Percentiles rank a stretch among this genome's conserved stretches.
These are phyloP conservation scores for Orychophragmus violaceus DNA, from an alignment of 345 rosid genomes.

Conservation along the genomic window DNA sequence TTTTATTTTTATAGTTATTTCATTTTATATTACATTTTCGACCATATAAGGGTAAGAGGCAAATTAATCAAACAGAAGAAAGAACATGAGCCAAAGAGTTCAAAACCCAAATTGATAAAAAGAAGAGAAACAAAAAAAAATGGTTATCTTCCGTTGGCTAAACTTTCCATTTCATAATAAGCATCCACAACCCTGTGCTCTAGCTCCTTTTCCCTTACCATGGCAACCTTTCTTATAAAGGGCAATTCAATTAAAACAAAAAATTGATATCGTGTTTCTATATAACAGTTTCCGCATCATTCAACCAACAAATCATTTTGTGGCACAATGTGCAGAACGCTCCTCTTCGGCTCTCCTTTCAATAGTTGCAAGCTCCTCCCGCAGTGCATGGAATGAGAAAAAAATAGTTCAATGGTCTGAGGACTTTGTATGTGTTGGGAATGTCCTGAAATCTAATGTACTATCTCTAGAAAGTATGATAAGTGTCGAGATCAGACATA, in stretches of 20 bases:
- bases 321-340: constrained; percentile 80
- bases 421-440: constrained; percentile 1
- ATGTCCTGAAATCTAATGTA: no score
- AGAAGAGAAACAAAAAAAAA: no score
- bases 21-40: no score
- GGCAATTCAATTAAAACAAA: constrained; percentile 13
- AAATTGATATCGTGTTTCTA: neutral
- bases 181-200: constrained; percentile 93
- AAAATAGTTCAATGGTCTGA: constrained; percentile 9
- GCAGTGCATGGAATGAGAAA: constrained; percentile 57
- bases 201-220: constrained; percentile 92
- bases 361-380: constrained; percentile 89
- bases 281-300: neutral
- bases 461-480: no score
- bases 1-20: no score
- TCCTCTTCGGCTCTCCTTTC: constrained; percentile 98
- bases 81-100: no score
- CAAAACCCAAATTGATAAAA: no score
- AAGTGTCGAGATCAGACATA: no score
- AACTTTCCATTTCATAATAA: no score
- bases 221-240: constrained; percentile 64
- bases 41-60: no score
- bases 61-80: no score
- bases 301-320: constrained; percentile 58
- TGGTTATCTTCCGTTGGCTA: no score